Base-by-base conservation (phyloP, 768 basidiomycete species). In the Naematelia encephala region DNA sequence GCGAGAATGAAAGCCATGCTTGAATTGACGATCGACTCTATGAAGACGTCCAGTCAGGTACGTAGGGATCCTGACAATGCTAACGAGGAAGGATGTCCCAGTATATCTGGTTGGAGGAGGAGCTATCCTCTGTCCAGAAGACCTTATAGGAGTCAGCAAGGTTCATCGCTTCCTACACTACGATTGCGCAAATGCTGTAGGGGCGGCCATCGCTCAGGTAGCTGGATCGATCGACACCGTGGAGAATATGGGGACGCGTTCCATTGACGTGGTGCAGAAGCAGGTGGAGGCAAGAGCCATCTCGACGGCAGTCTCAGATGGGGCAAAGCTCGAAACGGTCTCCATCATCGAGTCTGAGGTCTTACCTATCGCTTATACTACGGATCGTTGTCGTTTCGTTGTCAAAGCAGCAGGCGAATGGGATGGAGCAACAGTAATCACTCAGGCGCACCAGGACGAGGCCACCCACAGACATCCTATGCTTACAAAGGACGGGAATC, bases 31-130 rank as follows among this genome's bases (percentile, higher is more conserved):
- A 73, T 86, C 10, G 85, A 86, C 64, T 49, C 50, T 16, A 85
- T 87, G 84, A 87, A 87, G 78, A 86, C 48, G 5, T 50, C 48
- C 3, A 50, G n/a, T 4, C 22, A 22, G 48, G 48, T 50, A 21
- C 14, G 48, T 50, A 2, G 25, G 22, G 14, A 23, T 21, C 46
- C 5, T 19, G 27, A 26, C 5, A 3, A 10, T 4, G 48, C 85
- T 4, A 82, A 81, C 25, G 80, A 81, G 1, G n/a, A 80, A 81
- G 22, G 82, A 83, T 66, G 79, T 82, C 50, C 82, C 84, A 25
- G 79, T 86, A 12, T 79, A 85, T 22, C 80, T 87, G 1, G 86
- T 86, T 39, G 86, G 86, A 23, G 86, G 86, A 16, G 85, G 86
- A 5, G 82, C 83, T 0, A 82, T 86, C 63, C 78, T 87, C 30